Conservation (phyloP, 345 rosid genomes). For the Citrus mangshanensis region DNA sequence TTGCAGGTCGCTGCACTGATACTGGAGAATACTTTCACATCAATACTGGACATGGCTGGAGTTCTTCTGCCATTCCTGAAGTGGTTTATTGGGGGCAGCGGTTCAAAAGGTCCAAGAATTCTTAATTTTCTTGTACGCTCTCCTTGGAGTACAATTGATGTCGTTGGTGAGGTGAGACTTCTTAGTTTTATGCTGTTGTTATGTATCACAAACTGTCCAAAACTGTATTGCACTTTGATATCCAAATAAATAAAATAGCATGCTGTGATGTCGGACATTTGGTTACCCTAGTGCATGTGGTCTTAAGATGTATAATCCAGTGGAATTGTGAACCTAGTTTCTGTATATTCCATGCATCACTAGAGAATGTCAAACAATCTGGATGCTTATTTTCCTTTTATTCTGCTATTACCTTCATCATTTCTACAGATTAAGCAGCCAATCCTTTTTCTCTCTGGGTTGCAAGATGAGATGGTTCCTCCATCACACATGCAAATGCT, state of each 20-base stretch:
- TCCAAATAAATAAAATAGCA: not conserved
- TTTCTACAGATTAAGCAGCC: constrained; percentile 78
- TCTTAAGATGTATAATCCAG: not conserved
- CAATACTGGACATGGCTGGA: constrained; percentile 99
- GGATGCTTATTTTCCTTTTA: constrained; percentile 6
- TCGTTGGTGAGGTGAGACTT: constrained; percentile 71
- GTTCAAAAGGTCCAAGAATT: constrained; percentile 72
- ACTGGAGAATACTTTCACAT: constrained; percentile 94
- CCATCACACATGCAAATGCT: constrained; percentile 88
- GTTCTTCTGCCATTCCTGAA: constrained; percentile 85
- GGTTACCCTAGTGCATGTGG: not conserved
- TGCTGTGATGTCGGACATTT: not conserved
- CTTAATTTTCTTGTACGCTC: constrained; percentile 95
- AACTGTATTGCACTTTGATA: not conserved
- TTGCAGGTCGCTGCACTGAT: constrained; percentile 76
- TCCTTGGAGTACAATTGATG: constrained; percentile 93
- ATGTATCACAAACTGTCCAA: not conserved
- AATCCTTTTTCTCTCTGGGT: constrained; percentile 89
- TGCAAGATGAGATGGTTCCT: constrained; percentile 99
- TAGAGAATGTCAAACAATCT: not conserved
- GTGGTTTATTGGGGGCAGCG: constrained; percentile 93
- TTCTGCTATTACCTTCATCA: not conserved
- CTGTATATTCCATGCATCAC: not conserved
- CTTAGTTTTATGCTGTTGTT: constrained; percentile 3
- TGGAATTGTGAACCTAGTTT: constrained; percentile 8